These are phyloP conservation scores for Hemisphaericaspora lyxosophila DNA, from an alignment of 1,139 yeast genomes.

Conservation along the genomic window DNA sequence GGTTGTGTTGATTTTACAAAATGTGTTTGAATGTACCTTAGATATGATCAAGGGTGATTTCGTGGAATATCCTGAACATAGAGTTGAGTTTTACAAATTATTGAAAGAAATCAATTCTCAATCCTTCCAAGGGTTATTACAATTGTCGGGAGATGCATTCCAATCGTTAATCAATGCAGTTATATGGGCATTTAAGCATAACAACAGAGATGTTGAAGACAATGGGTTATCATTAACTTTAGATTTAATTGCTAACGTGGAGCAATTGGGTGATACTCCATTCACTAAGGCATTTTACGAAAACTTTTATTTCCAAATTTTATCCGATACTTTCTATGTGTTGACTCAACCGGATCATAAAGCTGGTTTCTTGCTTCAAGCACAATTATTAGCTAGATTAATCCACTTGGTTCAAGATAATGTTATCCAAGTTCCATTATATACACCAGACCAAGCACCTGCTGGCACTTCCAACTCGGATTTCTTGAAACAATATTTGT, in stretches of 20 bases:
- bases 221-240: constrained; percentile 80
- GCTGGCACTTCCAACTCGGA: constrained; percentile 79
- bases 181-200: constrained; percentile 97
- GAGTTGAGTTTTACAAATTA: constrained; percentile 91
- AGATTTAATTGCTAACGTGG: constrained; percentile 85
- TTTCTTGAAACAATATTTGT: constrained; percentile 78
- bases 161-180: constrained; percentile 90
- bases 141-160: constrained; percentile 90
- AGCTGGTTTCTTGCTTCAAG: constrained; percentile 89
- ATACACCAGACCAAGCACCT: constrained; percentile 71
- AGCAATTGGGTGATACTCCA: constrained; percentile 69
- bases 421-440: constrained; percentile 74
- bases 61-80: constrained; percentile 95
- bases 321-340: constrained; percentile 89
- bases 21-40: constrained; percentile 91
- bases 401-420: constrained; percentile 80
- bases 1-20: constrained; percentile 81
- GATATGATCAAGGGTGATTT: constrained; percentile 95
- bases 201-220: constrained; percentile 92
- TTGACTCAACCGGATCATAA: constrained; percentile 97
- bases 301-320: constrained; percentile 83
- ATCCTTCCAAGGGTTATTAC: constrained; percentile 81
- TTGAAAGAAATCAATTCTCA: constrained; percentile 83
- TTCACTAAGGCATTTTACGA: constrained; percentile 86
- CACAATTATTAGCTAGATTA: constrained; percentile 79